Evolutionary conservation across 1,284 basidiomycete species (phyloP).

Genomic region (Cystobasidium sp.): DNA sequence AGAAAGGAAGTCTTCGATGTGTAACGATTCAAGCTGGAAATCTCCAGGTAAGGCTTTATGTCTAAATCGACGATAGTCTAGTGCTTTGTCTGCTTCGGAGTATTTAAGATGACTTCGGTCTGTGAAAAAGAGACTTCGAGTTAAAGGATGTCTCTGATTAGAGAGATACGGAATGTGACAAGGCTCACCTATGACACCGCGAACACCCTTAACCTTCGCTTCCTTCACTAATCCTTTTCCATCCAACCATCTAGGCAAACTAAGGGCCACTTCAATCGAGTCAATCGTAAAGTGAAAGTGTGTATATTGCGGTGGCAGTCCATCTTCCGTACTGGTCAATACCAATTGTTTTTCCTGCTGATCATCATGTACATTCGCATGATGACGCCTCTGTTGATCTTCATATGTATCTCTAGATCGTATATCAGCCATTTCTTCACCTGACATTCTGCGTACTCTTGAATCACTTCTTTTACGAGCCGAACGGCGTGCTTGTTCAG

Average conservation of each 20-base stretch:
- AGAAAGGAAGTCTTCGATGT: slow-evolving; percentile 88
- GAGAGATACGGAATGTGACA: not conserved
- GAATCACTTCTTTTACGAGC: not conserved
- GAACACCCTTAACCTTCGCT: slow-evolving; percentile 89
- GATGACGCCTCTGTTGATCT: slow-evolving; percentile 10
- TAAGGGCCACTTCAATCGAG: slow-evolving; percentile 95
- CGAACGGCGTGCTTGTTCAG: not conserved
- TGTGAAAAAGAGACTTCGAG: slow-evolving; percentile 54
- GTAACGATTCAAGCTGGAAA: slow-evolving; percentile 87
- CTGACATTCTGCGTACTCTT: slow-evolving; percentile 27
- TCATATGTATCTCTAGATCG: slow-evolving; percentile 30
- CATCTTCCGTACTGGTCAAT: slow-evolving; percentile 21
- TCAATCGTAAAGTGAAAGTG: slow-evolving; percentile 91
- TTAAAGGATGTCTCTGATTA: not conserved
- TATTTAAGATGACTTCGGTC: slow-evolving; percentile 81
- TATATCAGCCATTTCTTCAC: slow-evolving; percentile 36
- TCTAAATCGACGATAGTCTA: slow-evolving; percentile 78
- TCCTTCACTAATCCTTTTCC: slow-evolving; percentile 91
- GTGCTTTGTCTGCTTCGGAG: slow-evolving; percentile 80
- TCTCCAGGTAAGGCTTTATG: slow-evolving; percentile 76
- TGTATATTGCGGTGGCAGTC: slow-evolving; percentile 66
- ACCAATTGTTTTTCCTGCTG: not conserved
- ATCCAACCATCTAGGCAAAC: slow-evolving; percentile 88
- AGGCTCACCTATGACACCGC: slow-evolving; percentile 81
- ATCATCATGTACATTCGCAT: not conserved